These are phyloP conservation scores for Gonapodya prolifera DNA, from an alignment of 192 early-diverging fungal species.

Conservation along the genomic window DNA sequence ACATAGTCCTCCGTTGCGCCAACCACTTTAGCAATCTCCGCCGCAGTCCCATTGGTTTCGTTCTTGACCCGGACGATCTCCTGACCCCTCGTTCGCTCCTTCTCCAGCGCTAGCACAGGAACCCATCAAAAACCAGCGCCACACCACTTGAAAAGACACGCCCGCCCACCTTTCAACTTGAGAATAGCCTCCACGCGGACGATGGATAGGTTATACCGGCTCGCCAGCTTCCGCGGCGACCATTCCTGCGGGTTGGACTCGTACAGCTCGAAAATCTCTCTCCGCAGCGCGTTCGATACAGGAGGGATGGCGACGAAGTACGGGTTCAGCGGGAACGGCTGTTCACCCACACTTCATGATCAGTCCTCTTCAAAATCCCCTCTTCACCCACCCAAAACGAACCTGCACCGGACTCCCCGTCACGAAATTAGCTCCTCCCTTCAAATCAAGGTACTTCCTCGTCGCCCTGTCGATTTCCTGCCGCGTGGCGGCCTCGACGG, in stretches of 20 bases:
- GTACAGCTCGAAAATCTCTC: slow-evolving; percentile 62
- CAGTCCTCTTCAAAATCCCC: slow-evolving; percentile 8
- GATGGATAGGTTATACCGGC: slow-evolving; percentile 58
- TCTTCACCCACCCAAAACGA: neutral
- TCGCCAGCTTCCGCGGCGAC: slow-evolving; percentile 61
- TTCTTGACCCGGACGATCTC: too few relatives aligned
- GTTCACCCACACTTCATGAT: too few relatives aligned
- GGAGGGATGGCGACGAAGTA: slow-evolving; percentile 68
- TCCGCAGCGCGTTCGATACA: slow-evolving; percentile 47
- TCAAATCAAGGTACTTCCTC: too few relatives aligned
- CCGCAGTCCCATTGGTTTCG: too few relatives aligned
- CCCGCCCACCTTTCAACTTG: slow-evolving; percentile 73
- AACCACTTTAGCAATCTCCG: slow-evolving; percentile 28
- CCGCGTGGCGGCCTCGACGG: too few relatives aligned
- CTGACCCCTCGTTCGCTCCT: slow-evolving; percentile 55
- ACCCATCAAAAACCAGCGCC: too few relatives aligned
- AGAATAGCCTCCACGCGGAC: slow-evolving; percentile 83
- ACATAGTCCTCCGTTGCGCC: neutral
- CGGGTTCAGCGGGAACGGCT: slow-evolving; percentile 88
- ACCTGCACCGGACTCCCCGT: neutral
- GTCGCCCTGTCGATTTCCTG: too few relatives aligned
- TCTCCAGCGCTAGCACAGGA: too few relatives aligned
- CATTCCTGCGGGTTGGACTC: slow-evolving; percentile 33
- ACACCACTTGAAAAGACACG: too few relatives aligned
- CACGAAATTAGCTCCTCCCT: too few relatives aligned